phyloP scores from a whole-genome alignment of 495 filamentous ascomycete genomes.

The Neurospora sublineolata region DNA sequence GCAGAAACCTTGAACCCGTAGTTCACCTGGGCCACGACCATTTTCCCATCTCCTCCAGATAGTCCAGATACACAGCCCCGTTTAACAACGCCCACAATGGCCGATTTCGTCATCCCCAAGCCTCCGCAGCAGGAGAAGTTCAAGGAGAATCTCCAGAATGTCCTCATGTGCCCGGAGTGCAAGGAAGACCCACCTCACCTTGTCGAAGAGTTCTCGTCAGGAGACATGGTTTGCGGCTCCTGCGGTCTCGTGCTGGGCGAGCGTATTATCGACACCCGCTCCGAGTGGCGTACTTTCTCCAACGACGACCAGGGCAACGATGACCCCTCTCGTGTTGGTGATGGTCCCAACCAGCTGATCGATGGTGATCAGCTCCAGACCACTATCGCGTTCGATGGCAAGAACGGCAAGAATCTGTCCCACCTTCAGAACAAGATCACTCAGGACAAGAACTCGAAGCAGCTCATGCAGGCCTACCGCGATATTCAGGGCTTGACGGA shows the following conservation, averaged over 20 bases:
- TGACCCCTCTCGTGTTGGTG: conserved; percentile 95
- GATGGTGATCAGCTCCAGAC: conserved; percentile 91
- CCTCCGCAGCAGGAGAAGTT: conserved; percentile 14
- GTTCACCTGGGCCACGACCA: background rate
- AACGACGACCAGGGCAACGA: conserved; percentile 92
- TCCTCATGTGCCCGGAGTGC: conserved; percentile 78
- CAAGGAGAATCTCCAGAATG: conserved; percentile 64
- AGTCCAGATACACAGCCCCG: background rate
- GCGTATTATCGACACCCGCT: conserved; percentile 85
- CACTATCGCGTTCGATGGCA: conserved; percentile 69
- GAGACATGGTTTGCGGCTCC: conserved; percentile 83
- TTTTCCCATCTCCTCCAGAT: background rate
- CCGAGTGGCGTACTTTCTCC: conserved; percentile 96
- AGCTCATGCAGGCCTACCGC: conserved; percentile 68
- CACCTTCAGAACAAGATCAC: conserved; percentile 80
- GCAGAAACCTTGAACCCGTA: background rate
- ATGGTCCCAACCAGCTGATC: conserved; percentile 72
- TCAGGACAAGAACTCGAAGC: conserved; percentile 72
- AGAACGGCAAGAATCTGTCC: conserved; percentile 60
- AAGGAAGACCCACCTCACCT: conserved; percentile 82
- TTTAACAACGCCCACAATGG: conserved; percentile 6
- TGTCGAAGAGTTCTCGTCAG: conserved; percentile 81
- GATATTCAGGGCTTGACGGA: conserved; percentile 85
- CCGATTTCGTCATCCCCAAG: background rate
- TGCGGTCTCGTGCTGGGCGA: conserved; percentile 88